Evolutionary conservation across 2,329 filamentous ascomycete species (phyloP), one percentile per base, ranked within the genome.

Genomic region (Endothia cerciana): DNA sequence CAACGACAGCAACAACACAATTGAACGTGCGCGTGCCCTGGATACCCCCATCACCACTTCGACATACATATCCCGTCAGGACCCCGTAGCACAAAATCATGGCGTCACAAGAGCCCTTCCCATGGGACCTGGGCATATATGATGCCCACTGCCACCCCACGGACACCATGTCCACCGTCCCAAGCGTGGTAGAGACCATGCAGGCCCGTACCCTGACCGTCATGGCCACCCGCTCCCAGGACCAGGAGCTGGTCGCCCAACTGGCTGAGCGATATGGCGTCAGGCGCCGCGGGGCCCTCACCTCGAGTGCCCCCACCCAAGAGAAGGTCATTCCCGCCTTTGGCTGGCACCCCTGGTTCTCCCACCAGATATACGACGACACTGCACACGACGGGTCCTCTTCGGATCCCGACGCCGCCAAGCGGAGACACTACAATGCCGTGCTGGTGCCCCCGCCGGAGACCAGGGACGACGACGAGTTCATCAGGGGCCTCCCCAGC

Each of bases 291-390:
- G 64, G 71, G 25, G 59, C 47, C 17, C 41, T 64, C 28, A 36
- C 60, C 30, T 45, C 55, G 59, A 47, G 53, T 53, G 41, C 33
- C 43, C 22, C 36, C n/a, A 22, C n/a, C 19, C 25, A 13, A 5
- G n/a, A 72, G 22, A 74, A 72, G 22, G 69, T 82, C 61, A 72
- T 94, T 3, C 90, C 92, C 0, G 87, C 88, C n/a, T 94, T 94
- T 77, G 92, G 92, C 25, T 94, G 91, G 91, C 92, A 95, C 74
- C 92, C 92, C 0, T 95, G 92, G 92, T 94, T 94, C 76, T 90
- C 91, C 1, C 83, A 94, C 75, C 88, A 92, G 70, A 83, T 95
- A 72, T 92, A 88, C 73, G 85, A 89, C 72, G 87, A 92, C 74
- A 76, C 74, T 3, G 1, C 56, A 19, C 6, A n/a, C 1, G 47